phyloP scores from a whole-genome alignment of 164 flowering plant genomes.

The Liquidambar formosana region DNA sequence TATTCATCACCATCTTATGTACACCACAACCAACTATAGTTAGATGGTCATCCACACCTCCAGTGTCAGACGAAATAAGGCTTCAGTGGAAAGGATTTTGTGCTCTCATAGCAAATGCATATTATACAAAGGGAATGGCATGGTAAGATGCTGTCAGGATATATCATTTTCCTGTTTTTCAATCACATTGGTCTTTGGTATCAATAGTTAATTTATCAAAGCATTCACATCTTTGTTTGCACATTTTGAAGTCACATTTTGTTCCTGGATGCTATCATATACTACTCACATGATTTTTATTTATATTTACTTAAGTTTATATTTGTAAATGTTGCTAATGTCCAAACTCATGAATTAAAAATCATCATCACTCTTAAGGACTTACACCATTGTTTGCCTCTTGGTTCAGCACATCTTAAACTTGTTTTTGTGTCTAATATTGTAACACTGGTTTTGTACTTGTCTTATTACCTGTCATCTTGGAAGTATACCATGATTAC shows the following conservation, averaged over 20 bases:
- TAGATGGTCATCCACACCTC: slow-evolving; percentile 85
- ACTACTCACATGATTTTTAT: no score
- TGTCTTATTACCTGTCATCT: background rate
- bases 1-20: slow-evolving; percentile 91
- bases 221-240: background rate
- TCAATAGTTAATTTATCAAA: background rate
- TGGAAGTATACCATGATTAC: background rate
- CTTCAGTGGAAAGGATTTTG: slow-evolving; percentile 92
- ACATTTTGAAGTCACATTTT: background rate
- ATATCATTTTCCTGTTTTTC: no score
- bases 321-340: no score
- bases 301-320: no score
- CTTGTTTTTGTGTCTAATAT: background rate
- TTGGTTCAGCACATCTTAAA: background rate
- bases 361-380: background rate
- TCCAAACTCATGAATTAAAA: no score
- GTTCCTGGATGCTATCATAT: no score
- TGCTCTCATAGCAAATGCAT: slow-evolving; percentile 94
- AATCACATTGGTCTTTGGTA: no score
- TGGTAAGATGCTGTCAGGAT: slow-evolving; percentile 52
- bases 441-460: background rate
- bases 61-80: slow-evolving; percentile 71
- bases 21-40: slow-evolving; percentile 95
- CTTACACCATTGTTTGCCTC: background rate
- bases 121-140: slow-evolving; percentile 88